These are phyloP conservation scores for Glutinoglossum americanum DNA, from an alignment of 495 filamentous ascomycete genomes.

Conservation along the genomic window DNA sequence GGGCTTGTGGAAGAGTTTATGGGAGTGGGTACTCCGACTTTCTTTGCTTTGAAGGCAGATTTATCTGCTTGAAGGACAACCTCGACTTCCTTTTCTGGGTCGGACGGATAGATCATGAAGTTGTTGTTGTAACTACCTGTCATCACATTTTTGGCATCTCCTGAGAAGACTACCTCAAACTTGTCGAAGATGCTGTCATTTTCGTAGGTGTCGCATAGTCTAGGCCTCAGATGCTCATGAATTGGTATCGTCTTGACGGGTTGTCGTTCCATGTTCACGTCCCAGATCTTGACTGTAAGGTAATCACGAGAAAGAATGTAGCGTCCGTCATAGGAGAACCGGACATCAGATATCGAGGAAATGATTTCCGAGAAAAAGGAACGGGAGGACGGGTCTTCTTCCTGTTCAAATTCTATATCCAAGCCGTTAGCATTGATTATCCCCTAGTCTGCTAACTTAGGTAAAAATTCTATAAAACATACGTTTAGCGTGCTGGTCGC, in stretches of 20 bases:
- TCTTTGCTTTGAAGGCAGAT: conserved; percentile 98
- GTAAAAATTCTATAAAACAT: conserved; percentile 18
- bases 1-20: conserved; percentile 65
- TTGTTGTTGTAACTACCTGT: conserved; percentile 99
- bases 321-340: conserved; percentile 85
- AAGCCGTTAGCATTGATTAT: not conserved
- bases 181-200: conserved; percentile 99
- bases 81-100: conserved; percentile 86
- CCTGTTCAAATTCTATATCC: conserved; percentile 78
- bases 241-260: conserved; percentile 97
- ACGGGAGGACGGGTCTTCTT: conserved; percentile 94
- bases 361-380: conserved; percentile 99
- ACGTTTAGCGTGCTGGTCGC: conserved; percentile 91
- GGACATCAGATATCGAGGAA: conserved; percentile 94
- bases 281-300: conserved; percentile 98
- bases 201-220: conserved; percentile 95
- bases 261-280: conserved; percentile 94
- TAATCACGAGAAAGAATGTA: conserved; percentile 98
- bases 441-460: not conserved
- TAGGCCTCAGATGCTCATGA: conserved; percentile 85
- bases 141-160: conserved; percentile 97
- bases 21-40: conserved; percentile 90
- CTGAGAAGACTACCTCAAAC: conserved; percentile 97
- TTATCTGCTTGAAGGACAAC: conserved; percentile 96
- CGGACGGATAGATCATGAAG: conserved; percentile 99